phyloP scores from a whole-genome alignment of 345 rosid species.

The thale cress (Arabidopsis thaliana) region TAIR10.1 NC_003070.9:10341001-10341500 shows the following conservation, averaged over 20 bases:
- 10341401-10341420: not conserved
- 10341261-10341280: not conserved
- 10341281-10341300: no score
- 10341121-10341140: not conserved
- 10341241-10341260: not conserved
- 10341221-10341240: not conserved
- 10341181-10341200: slow-evolving; percentile 6
- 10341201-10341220: no score
- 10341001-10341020: slow-evolving; percentile 84
- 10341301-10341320: no score
- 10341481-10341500: slow-evolving; percentile 82
- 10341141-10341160: no score
- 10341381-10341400: no score
- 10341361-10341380: no score
- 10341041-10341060: slow-evolving; percentile 67
- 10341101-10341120: slow-evolving; percentile 40
- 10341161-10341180: slow-evolving; percentile 17
- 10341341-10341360: not conserved
- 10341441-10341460: slow-evolving; percentile 61
- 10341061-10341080: slow-evolving; percentile 89
- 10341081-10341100: slow-evolving; percentile 76
- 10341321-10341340: not conserved
- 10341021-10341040: slow-evolving; percentile 84
- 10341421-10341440: slow-evolving; percentile 78
- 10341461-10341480: slow-evolving; percentile 61